Conservation (phyloP, 768 basidiomycete genomes). For the Lyophyllum shimeji region DNA sequence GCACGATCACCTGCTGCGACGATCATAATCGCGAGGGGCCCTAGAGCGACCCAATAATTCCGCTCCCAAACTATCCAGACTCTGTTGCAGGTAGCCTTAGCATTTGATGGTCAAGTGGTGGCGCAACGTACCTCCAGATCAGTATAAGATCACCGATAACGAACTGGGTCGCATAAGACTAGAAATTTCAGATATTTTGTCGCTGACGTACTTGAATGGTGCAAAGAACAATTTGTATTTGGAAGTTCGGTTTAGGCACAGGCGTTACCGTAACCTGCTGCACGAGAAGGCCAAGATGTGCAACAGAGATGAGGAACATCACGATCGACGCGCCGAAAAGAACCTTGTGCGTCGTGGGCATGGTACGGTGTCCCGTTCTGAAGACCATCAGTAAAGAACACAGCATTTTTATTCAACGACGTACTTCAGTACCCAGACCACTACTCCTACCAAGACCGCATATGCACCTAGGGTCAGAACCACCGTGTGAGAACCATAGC, state of each 20-base stretch:
- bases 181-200: neutral
- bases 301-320: slow-evolving; percentile 9
- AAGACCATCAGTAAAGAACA: neutral
- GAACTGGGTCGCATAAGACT: slow-evolving; percentile 1
- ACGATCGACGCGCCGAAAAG: slow-evolving; percentile 2
- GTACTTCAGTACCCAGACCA: neutral
- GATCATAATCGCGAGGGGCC: slow-evolving; percentile 5
- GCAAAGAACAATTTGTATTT: slow-evolving; percentile 6
- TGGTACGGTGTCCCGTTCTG: neutral
- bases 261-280: slow-evolving; percentile 1
- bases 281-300: slow-evolving; percentile 8
- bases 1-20: slow-evolving; percentile 6
- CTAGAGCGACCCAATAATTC: slow-evolving; percentile 5
- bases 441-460: neutral
- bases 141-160: slow-evolving; percentile 13
- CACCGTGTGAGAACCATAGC: neutral
- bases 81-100: neutral
- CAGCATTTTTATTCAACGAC: neutral
- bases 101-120: too few species aligned
- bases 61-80: slow-evolving; percentile 11
- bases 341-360: neutral
- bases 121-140: slow-evolving; percentile 9
- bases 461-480: neutral
- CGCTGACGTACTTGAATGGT: slow-evolving; percentile 2
- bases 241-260: slow-evolving; percentile 3